phyloP scores from a whole-genome alignment of 1,284 basidiomycete species.

The Lentinula novae-zelandiae region DNA sequence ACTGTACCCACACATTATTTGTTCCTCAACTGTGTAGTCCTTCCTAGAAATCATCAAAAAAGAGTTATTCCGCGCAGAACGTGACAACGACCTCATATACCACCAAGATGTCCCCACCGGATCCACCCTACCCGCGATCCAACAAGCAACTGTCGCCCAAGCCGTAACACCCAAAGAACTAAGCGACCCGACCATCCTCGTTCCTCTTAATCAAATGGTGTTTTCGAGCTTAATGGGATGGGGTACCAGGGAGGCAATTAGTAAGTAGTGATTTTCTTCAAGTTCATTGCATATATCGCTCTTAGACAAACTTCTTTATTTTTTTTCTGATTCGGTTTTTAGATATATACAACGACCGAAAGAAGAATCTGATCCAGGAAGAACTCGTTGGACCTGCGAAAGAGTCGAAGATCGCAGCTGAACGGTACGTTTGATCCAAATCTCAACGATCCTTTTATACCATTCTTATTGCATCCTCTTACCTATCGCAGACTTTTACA shows the following conservation, averaged over 20 bases:
- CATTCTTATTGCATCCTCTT: conserved; percentile 9
- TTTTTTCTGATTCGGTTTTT: background rate
- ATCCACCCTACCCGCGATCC: conserved; percentile 66
- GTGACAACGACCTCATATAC: conserved; percentile 97
- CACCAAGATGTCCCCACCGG: conserved; percentile 81
- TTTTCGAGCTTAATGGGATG: conserved; percentile 82
- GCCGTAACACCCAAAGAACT: conserved; percentile 60
- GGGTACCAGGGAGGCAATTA: conserved; percentile 88
- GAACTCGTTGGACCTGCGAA: conserved; percentile 62
- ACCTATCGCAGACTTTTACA: conserved; percentile 54
- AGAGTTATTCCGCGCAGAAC: conserved; percentile 69
- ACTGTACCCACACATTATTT: conserved; percentile 4
- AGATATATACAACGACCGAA: conserved; percentile 89
- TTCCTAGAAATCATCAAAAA: conserved; percentile 68
- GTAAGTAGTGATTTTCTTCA: conserved; percentile 40
- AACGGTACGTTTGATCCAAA: conserved; percentile 46
- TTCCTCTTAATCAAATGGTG: conserved; percentile 52
- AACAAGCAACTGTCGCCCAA: conserved; percentile 69
- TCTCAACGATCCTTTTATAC: too few relatives aligned
- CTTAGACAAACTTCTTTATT: background rate
- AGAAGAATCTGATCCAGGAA: conserved; percentile 69
- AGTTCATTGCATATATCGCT: background rate
- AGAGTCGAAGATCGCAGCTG: conserved; percentile 62
- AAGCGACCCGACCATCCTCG: conserved; percentile 50
- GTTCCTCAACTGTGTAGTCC: conserved; percentile 36